Conservation (phyloP, 768 basidiomycete species). For the Rhizopogon salebrosus region DNA sequence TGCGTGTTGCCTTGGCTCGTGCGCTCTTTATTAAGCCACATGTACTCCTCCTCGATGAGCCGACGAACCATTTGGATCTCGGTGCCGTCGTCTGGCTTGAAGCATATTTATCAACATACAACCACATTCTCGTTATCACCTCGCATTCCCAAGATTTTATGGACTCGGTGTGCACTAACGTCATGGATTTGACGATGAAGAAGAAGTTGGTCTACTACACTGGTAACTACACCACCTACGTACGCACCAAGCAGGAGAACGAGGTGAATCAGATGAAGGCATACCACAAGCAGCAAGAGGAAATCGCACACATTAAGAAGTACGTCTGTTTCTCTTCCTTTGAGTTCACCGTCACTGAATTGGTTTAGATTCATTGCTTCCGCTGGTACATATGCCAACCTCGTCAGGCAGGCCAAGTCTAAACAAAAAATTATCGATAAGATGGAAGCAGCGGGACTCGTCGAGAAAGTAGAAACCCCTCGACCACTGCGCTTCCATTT, state of each 20-base stretch:
- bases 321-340: constrained; percentile 29
- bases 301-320: constrained; percentile 98
- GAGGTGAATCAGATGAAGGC: constrained; percentile 99
- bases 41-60: constrained; percentile 89
- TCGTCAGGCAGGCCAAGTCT: constrained; percentile 97
- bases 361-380: constrained; percentile 84
- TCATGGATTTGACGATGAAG: constrained; percentile 91
- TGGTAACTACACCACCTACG: constrained; percentile 97
- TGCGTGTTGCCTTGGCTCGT: constrained; percentile 95
- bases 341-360: constrained; percentile 5
- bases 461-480: constrained; percentile 81
- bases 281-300: constrained; percentile 96
- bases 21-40: constrained; percentile 97
- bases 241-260: constrained; percentile 93
- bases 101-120: constrained; percentile 96
- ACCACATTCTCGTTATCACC: constrained; percentile 96
- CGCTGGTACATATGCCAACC: constrained; percentile 99
- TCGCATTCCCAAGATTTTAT: constrained; percentile 99
- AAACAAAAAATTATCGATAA: constrained; percentile 99
- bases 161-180: constrained; percentile 95
- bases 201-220: constrained; percentile 94
- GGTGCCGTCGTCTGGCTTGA: constrained; percentile 99
- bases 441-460: constrained; percentile 98
- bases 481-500: constrained; percentile 89
- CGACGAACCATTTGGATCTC: constrained; percentile 90